Evolutionary conservation across 768 basidiomycete genomes (phyloP), one percentile per base, ranked within the genome.

Genomic region (Amanita rubescens): DNA sequence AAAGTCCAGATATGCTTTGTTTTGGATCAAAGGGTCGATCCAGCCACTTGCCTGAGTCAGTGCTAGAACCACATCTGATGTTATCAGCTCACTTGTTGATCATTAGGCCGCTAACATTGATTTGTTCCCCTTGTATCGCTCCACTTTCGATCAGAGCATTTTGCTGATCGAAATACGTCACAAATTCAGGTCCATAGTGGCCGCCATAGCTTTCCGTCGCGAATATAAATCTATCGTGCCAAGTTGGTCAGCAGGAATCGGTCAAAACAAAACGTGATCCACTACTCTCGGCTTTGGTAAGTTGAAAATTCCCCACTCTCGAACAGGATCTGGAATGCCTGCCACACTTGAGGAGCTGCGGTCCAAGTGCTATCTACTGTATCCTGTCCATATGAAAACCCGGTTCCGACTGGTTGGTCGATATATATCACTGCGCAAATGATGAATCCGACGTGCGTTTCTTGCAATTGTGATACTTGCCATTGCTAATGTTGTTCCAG

Each of bases 191-290:
- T 0, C 79, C 83, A 60, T 83, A 85, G 59, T 85, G 82, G 0
- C 83, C 82, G 5, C 84, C 84, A 51, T 83, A 86, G 48, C 80
- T 82, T 61, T 86, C 83, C 5, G 83, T 83, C 2, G 80, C 75
- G 43, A 85, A 73, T 34, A 82, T 76, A 58, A 85, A 83, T 58
- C 83, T 83, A 35, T 5, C 17, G 20, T 0, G 27, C 7, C 14
- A 30, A 32, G 9, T 55, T 27, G 14, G 17, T 43, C 3, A 25
- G 20, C 22, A 10, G 22, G 19, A 14, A 17, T 24, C 27, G 11
- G 6, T 8, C 25, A 17, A 15, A 20, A 17, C 37, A 53, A 9
- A 44, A 33, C n/a, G n/a, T 15, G 37, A 12, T 46, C 7, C 12
- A 56, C 77, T 38, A 80, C 81, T 84, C 78, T 59, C 81, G 69